Evolutionary conservation across 164 flowering plant species (phyloP).

Genomic region (Buxus sempervirens): DNA sequence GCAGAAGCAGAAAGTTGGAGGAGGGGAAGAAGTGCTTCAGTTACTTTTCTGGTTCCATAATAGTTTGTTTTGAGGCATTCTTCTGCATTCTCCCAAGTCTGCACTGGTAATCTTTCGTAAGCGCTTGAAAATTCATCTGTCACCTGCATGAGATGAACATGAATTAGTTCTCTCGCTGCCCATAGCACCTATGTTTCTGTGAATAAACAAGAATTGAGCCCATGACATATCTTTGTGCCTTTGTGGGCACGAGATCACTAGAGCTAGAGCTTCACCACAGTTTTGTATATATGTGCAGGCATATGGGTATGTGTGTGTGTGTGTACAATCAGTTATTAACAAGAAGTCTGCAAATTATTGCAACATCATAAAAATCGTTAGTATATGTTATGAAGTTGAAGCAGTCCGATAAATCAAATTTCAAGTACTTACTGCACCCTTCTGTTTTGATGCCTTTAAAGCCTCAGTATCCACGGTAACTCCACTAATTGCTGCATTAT

Average conservation of each 20-base stretch:
- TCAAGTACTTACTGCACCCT: slow-evolving; percentile 3
- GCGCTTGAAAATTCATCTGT: slow-evolving; percentile 6
- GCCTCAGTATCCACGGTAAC: background rate
- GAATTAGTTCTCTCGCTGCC: background rate
- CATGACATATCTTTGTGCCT: too few species aligned
- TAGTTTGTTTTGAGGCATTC: slow-evolving; percentile 37
- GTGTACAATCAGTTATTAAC: too few species aligned
- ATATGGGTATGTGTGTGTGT: too few species aligned
- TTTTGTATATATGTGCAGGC: too few species aligned
- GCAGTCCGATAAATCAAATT: background rate
- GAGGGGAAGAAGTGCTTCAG: slow-evolving; percentile 29
- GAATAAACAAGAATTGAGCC: too few species aligned
- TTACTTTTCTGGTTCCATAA: slow-evolving; percentile 28
- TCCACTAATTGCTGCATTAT: slow-evolving; percentile 39
- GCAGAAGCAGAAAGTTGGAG: slow-evolving; percentile 24
- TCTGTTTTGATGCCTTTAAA: background rate
- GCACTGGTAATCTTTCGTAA: background rate
- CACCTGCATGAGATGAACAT: slow-evolving; percentile 1
- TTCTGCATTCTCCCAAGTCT: slow-evolving; percentile 23
- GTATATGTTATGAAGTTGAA: background rate
- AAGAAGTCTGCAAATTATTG: too few species aligned
- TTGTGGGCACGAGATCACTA: too few species aligned
- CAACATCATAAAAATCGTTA: too few species aligned
- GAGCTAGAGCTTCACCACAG: too few species aligned
- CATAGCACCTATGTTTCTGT: too few species aligned